A percentile compares a stretch with the other conserved stretches of the same genome.
Evolutionary conservation across 2,329 filamentous ascomycete species (phyloP).

Genomic region (Cryphonectria carpinicola): DNA sequence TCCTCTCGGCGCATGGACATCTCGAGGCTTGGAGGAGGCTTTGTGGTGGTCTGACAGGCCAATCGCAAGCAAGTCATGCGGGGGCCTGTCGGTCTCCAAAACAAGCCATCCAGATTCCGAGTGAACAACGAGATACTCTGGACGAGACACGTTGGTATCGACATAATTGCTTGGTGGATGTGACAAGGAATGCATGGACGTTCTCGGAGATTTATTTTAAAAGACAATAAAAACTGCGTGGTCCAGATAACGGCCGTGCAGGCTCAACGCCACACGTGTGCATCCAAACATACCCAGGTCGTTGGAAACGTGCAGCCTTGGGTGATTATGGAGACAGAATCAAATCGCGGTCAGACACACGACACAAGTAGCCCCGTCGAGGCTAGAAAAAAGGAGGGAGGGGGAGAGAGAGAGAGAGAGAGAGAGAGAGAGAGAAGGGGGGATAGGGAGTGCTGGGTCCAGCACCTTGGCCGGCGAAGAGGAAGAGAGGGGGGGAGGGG

Average conservation of each 20-base stretch:
- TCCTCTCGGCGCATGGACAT: conserved; percentile 17
- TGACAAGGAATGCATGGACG: background rate
- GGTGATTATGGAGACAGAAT: background rate
- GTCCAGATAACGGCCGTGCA: background rate
- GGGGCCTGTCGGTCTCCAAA: background rate
- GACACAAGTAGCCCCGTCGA: conserved; percentile 16
- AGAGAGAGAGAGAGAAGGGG: too few species aligned
- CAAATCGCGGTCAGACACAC: conserved; percentile 18
- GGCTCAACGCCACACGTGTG: conserved; percentile 8
- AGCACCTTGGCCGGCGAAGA: background rate
- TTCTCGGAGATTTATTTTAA: background rate
- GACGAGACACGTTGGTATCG: background rate
- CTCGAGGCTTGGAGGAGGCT: conserved; percentile 15
- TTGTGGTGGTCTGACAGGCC: conserved; percentile 19
- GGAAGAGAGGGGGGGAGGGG: background rate
- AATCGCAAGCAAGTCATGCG: conserved; percentile 22
- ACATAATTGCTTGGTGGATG: background rate
- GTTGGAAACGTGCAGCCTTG: background rate
- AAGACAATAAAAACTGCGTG: background rate
- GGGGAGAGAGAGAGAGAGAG: too few species aligned
- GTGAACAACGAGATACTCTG: background rate
- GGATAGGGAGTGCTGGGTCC: background rate
- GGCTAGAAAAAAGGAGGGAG: background rate
- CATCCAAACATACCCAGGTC: background rate
- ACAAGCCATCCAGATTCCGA: background rate